Percentiles rank a stretch among this genome's conserved stretches.
Conservation (phyloP, 306 rosid genomes). For the Pachyrhizus erosus region DNA sequence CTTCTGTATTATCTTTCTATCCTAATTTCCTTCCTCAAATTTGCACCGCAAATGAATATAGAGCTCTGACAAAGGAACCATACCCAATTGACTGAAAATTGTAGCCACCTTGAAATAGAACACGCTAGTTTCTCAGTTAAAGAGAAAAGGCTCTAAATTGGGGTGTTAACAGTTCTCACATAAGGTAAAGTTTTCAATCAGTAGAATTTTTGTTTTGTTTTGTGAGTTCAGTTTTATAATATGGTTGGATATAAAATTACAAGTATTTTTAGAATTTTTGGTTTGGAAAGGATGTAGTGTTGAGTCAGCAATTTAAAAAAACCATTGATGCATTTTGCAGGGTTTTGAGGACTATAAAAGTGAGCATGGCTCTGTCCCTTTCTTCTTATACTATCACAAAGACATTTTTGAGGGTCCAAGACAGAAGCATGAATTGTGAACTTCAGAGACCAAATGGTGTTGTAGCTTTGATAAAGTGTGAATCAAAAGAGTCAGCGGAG, state of each 20-base stretch:
- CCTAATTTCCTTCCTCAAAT: constrained; percentile 31
- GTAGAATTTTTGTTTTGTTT: not conserved
- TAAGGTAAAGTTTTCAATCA: not conserved
- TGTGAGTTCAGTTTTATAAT: not conserved
- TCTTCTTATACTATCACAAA: constrained; percentile 45
- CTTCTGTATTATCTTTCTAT: constrained; percentile 29
- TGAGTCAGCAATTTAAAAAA: not conserved
- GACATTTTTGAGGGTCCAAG: constrained; percentile 37
- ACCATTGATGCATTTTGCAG: not conserved
- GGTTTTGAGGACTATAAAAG: not conserved
- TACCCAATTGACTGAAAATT: not conserved
- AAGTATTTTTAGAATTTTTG: too few relatives aligned
- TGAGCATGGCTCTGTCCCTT: constrained; percentile 46
- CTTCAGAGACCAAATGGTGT: constrained; percentile 21
- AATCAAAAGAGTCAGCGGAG: constrained; percentile 50
- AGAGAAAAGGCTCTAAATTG: not conserved
- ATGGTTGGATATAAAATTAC: too few relatives aligned
- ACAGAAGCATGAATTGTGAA: not conserved
- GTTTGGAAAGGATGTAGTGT: not conserved
- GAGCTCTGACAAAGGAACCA: not conserved
- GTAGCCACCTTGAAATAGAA: not conserved
- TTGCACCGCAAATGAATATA: constrained; percentile 13
- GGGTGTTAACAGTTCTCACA: not conserved
- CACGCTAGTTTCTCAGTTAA: not conserved
- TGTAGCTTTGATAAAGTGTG: constrained; percentile 48